Percentiles rank a stretch among this genome's conserved stretches.
Evolutionary conservation across 257 asterid genomes (phyloP).

Genomic region (Linaria vulgaris): DNA sequence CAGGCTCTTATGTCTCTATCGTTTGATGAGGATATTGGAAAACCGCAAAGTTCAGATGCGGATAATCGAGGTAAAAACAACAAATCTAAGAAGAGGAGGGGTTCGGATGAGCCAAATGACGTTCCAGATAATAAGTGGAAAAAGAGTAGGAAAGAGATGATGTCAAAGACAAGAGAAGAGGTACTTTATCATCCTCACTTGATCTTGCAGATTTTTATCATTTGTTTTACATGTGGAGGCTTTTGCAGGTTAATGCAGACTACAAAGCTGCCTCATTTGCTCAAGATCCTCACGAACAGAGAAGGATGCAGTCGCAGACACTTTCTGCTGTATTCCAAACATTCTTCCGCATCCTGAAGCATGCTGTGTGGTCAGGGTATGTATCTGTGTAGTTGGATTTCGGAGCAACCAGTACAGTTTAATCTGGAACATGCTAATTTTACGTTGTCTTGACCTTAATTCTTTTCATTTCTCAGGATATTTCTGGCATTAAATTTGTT

Average conservation of each 20-base stretch:
- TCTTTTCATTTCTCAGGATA: neutral
- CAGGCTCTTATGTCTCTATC: conserved; percentile 73
- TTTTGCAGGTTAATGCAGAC: conserved; percentile 76
- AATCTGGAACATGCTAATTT: conserved; percentile 12
- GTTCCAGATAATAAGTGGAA: conserved; percentile 61
- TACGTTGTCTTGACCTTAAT: conserved; percentile 10
- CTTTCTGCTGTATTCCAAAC: conserved; percentile 78
- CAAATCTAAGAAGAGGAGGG: conserved; percentile 62
- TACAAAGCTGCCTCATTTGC: conserved; percentile 75
- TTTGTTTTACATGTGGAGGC: conserved; percentile 24
- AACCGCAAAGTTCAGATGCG: conserved; percentile 46
- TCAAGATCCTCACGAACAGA: conserved; percentile 76
- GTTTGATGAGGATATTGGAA: conserved; percentile 90
- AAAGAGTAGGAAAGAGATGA: conserved; percentile 56
- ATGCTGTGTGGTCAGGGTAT: conserved; percentile 55
- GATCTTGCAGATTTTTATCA: conserved; percentile 12
- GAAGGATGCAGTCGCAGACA: conserved; percentile 77
- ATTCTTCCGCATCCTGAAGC: conserved; percentile 78
- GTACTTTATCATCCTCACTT: conserved; percentile 36
- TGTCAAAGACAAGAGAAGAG: conserved; percentile 85
- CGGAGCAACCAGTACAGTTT: conserved; percentile 1
- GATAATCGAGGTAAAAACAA: conserved; percentile 54
- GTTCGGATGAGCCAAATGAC: conserved; percentile 56
- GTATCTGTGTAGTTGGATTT: conserved; percentile 14
- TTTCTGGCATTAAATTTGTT: conserved; percentile 1